Evolutionary conservation across 768 basidiomycete genomes (phyloP).

Genomic region (Baorangia bicolor): DNA sequence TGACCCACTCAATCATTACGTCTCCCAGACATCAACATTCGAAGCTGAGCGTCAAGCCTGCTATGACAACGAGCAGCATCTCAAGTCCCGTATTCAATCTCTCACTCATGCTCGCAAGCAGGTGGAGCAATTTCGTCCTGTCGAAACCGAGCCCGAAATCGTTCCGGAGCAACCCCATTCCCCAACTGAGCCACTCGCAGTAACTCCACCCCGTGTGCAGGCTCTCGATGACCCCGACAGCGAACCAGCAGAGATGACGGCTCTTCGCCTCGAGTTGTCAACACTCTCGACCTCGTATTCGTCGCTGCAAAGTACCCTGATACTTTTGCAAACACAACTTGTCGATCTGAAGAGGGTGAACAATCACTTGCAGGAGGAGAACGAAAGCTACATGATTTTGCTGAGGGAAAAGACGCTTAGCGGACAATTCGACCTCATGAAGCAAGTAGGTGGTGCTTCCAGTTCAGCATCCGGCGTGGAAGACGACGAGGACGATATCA

Average conservation of each 20-base stretch:
- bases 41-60: conserved; percentile 91
- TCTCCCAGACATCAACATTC: conserved; percentile 71
- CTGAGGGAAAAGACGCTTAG: conserved; percentile 87
- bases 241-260: conserved; percentile 87
- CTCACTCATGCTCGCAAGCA: conserved; percentile 67
- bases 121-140: conserved; percentile 37
- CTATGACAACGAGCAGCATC: conserved; percentile 91
- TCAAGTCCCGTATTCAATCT: conserved; percentile 86
- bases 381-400: conserved; percentile 95
- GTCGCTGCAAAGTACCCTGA: conserved; percentile 79
- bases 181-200: conserved; percentile 24
- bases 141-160: conserved; percentile 40
- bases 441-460: conserved; percentile 56
- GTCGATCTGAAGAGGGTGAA: conserved; percentile 88
- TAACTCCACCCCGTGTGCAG: conserved; percentile 35
- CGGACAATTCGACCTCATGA: conserved; percentile 80
- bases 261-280: conserved; percentile 78
- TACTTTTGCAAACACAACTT: conserved; percentile 82
- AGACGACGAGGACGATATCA: conserved; percentile 31
- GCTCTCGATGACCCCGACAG: conserved; percentile 62
- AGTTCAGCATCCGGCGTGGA: conserved; percentile 40
- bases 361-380: conserved; percentile 88
- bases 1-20: conserved; percentile 9
- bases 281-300: conserved; percentile 84
- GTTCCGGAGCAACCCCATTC: conserved; percentile 37